Evolutionary conservation across 1,284 basidiomycete species (phyloP), one percentile per base, ranked within the genome.

Genomic region (Rhizoctonia solani): DNA sequence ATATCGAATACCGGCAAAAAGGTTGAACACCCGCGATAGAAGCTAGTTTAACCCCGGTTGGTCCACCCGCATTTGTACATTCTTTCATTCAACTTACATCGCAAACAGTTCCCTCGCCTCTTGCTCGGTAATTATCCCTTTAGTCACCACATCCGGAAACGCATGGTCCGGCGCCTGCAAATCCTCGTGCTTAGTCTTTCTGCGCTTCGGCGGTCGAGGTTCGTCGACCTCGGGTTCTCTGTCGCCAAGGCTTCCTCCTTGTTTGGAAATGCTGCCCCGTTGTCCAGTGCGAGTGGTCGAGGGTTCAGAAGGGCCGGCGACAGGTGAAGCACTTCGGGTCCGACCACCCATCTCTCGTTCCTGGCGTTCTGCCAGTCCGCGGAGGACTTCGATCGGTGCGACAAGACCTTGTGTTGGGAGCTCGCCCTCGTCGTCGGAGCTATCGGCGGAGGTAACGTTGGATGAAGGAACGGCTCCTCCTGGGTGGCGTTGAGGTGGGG

Each of bases 1-100:
- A 81, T 83, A 76, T 95, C 92, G 73, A 93, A 94, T 23, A 94
- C 87, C 37, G 93, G 90, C 75, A 95, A 78, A 76, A 95, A 95
- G 34, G 92, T 94, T 25, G 90, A 93, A 73, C 92, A 95, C 27
- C 93, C 90, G 49, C 87, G 83, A 76, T 90, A 95, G 76, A 90
- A 95, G 75, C 90, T 92, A 65, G n/a, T n/a, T n/a, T n/a, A n/a
- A n/a, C n/a, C n/a, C n/a, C n/a, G n/a, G n/a, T n/a, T n/a, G n/a
- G n/a, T n/a, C n/a, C n/a, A n/a, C n/a, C n/a, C n/a, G n/a, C n/a
- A n/a, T n/a, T n/a, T n/a, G n/a, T n/a, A n/a, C n/a, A n/a, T n/a
- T n/a, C n/a, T n/a, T n/a, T n/a, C n/a, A 16, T 52, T 68, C 16
- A 42, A 80, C 84, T 69, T 71, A 93, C 90, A 93, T 89, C 74